Evolutionary conservation across 331 rosid genomes (phyloP).

Genomic region (Prunus yedoensis): DNA sequence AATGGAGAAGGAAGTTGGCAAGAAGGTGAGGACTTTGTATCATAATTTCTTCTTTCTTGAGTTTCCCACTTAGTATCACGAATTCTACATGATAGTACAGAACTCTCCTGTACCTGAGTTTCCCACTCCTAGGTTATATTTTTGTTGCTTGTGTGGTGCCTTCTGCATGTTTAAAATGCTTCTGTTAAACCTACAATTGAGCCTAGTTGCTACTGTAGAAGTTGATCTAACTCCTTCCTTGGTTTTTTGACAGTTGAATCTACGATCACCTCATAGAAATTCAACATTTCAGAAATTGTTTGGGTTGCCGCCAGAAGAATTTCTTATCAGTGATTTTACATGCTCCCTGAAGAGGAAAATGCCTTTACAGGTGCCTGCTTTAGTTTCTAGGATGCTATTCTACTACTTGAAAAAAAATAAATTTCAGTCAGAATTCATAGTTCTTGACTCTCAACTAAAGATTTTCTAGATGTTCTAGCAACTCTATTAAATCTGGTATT

Average conservation of each 20-base stretch:
- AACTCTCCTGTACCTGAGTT: not conserved
- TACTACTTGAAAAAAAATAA: not conserved
- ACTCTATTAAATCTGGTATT: not conserved
- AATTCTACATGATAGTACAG: not conserved
- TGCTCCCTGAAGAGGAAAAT: constrained; percentile 75
- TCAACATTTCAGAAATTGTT: constrained; percentile 89
- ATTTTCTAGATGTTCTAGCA: not conserved
- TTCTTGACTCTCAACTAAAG: not conserved
- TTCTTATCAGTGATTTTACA: constrained; percentile 78
- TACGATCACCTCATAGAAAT: constrained; percentile 79
- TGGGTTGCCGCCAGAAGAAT: constrained; percentile 82
- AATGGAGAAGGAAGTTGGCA: constrained; percentile 96
- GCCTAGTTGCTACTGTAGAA: not conserved
- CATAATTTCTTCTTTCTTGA: constrained; percentile 9
- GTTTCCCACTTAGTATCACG: not conserved
- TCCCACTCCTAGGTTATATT: not conserved
- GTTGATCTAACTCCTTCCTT: constrained; percentile 25
- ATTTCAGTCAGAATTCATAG: not conserved
- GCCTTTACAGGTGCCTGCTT: constrained; percentile 63
- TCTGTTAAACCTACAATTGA: constrained; percentile 7
- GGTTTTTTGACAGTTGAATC: constrained; percentile 56
- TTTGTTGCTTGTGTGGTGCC: constrained; percentile 5
- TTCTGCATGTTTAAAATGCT: not conserved
- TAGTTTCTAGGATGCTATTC: not conserved
- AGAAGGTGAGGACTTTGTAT: constrained; percentile 51